These are phyloP conservation scores for Lenzites betulinus DNA, from an alignment of 768 basidiomycete genomes.

Conservation along the genomic window DNA sequence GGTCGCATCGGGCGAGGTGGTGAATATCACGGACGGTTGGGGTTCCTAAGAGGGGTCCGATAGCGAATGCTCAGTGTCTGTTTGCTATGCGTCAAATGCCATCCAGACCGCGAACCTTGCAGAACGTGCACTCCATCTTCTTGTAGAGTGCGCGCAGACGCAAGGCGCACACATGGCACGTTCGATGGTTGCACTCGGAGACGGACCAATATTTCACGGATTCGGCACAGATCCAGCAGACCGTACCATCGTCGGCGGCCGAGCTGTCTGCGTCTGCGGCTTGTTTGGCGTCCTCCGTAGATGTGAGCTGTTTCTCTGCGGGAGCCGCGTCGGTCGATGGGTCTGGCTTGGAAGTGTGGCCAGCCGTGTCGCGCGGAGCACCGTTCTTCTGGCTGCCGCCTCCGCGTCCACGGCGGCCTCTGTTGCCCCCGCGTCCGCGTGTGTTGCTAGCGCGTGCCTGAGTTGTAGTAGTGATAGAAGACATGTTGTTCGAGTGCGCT, in stretches of 20 bases:
- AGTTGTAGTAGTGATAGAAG: slow-evolving; percentile 4
- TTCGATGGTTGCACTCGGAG: slow-evolving; percentile 90
- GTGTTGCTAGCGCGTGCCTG: slow-evolving; percentile 12
- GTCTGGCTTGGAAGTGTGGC: slow-evolving; percentile 1
- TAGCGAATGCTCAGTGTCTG: background rate
- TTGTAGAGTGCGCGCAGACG: slow-evolving; percentile 91
- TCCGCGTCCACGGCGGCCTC: slow-evolving; percentile 23
- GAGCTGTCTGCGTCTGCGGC: slow-evolving; percentile 7
- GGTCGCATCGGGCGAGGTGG: slow-evolving; percentile 57
- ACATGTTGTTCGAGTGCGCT: background rate
- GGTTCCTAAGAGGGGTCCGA: slow-evolving; percentile 54
- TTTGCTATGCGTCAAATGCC: background rate
- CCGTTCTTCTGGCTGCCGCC: slow-evolving; percentile 2
- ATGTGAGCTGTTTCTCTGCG: background rate
- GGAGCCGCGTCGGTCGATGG: background rate
- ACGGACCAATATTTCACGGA: slow-evolving; percentile 88
- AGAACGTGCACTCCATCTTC: slow-evolving; percentile 92
- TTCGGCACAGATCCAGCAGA: slow-evolving; percentile 96
- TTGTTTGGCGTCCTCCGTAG: slow-evolving; percentile 5
- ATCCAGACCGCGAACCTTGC: slow-evolving; percentile 64
- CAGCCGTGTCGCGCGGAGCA: slow-evolving; percentile 1
- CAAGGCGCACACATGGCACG: slow-evolving; percentile 92
- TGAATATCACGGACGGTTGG: slow-evolving; percentile 76
- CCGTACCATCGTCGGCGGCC: slow-evolving; percentile 39
- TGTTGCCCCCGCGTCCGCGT: slow-evolving; percentile 25